Evolutionary conservation across 2,329 filamentous ascomycete species (phyloP).

Genomic region (Fusarium ambrosium): DNA sequence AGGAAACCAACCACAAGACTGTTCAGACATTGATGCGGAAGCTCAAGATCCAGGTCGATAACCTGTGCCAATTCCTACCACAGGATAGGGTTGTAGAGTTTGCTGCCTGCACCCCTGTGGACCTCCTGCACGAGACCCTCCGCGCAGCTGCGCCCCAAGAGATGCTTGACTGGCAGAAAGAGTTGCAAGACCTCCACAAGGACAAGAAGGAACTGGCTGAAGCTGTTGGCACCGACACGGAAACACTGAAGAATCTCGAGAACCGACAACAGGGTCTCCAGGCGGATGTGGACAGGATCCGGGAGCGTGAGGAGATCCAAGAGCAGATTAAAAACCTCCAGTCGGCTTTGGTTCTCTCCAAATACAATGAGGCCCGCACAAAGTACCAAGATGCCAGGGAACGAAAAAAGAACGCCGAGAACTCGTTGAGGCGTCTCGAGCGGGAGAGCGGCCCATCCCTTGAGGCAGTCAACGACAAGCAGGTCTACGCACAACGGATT

Average conservation of each 20-base stretch:
- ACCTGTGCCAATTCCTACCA: conserved; percentile 95
- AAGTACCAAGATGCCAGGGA: conserved; percentile 66
- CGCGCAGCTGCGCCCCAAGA: conserved; percentile 86
- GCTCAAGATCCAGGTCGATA: conserved; percentile 95
- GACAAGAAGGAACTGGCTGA: conserved; percentile 74
- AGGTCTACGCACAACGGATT: conserved; percentile 73
- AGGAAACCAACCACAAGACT: conserved; percentile 70
- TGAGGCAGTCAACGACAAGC: conserved; percentile 76
- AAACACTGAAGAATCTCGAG: conserved; percentile 76
- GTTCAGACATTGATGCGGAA: conserved; percentile 76
- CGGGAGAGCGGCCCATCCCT: conserved; percentile 74
- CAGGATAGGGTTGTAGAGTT: conserved; percentile 98
- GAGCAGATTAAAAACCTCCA: conserved; percentile 75
- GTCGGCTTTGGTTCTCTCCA: conserved; percentile 73
- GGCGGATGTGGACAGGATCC: conserved; percentile 85
- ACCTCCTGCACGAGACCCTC: conserved; percentile 87
- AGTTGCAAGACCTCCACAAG: conserved; percentile 78
- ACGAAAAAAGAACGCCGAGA: conserved; percentile 66
- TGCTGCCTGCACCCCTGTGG: conserved; percentile 83
- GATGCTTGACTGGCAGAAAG: conserved; percentile 83
- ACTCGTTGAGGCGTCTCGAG: conserved; percentile 72
- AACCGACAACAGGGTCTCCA: conserved; percentile 80
- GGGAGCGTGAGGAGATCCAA: conserved; percentile 79
- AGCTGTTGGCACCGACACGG: conserved; percentile 70
- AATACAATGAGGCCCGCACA: conserved; percentile 70